phyloP scores from a whole-genome alignment of 495 filamentous ascomycete genomes.

The Aspergillus indologenus region DNA sequence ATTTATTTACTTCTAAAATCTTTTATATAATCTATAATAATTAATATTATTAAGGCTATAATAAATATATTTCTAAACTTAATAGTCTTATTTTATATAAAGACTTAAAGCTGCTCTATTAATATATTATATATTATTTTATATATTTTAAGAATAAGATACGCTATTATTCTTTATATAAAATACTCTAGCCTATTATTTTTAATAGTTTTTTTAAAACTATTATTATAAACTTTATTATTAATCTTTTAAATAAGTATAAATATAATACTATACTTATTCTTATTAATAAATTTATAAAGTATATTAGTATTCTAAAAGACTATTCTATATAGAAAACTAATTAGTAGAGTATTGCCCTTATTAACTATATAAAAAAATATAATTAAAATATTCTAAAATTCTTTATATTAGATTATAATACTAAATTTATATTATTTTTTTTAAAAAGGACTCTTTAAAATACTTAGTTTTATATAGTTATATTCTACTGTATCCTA shows the following conservation, averaged over 20 bases:
- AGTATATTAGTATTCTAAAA: neutral
- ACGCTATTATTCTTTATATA: no score
- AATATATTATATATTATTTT: no score
- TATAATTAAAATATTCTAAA: neutral
- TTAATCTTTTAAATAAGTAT: no score
- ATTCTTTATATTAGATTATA: neutral
- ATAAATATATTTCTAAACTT: no score
- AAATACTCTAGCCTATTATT: no score
- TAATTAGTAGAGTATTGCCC: neutral
- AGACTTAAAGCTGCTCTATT: no score
- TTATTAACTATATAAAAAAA: slow-evolving; percentile 1
- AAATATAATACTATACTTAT: neutral
- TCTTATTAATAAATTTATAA: neutral
- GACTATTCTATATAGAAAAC: neutral
- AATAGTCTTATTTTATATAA: no score
- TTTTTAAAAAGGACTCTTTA: neutral
- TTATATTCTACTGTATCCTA: neutral
- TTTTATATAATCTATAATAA: no score
- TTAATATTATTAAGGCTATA: no score
- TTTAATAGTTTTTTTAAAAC: no score
- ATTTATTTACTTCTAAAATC: no score
- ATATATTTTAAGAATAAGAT: no score
- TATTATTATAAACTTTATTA: neutral
- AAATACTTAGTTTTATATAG: neutral
- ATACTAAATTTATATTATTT: neutral